phyloP scores from a whole-genome alignment of 345 rosid genomes.

The Moringa oleifera region DNA sequence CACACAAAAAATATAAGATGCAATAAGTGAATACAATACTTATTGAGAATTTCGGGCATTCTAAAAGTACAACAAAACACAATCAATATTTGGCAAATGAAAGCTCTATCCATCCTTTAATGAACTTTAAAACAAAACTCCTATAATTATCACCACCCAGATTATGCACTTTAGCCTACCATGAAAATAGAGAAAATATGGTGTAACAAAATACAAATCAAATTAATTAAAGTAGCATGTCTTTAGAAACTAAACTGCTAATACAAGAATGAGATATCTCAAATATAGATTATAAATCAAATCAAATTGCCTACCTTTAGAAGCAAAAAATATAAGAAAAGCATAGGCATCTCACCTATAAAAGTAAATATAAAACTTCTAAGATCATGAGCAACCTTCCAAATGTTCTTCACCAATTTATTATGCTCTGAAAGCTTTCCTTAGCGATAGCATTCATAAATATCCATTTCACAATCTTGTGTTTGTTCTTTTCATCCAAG shows the following conservation, averaged over 20 bases:
- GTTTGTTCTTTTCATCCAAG: slow-evolving; percentile 56
- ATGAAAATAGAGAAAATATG: slow-evolving; percentile 21
- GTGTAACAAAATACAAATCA: slow-evolving; percentile 4
- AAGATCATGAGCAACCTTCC: slow-evolving; percentile 84
- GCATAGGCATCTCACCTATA: slow-evolving; percentile 87
- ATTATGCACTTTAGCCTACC: slow-evolving; percentile 77
- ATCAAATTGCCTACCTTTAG: slow-evolving; percentile 56
- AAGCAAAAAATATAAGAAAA: slow-evolving; percentile 75
- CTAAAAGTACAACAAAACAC: neutral
- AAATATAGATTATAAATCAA: slow-evolving; percentile 3
- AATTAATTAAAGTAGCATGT: neutral
- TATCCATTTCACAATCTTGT: slow-evolving; percentile 61
- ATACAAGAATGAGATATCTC: neutral
- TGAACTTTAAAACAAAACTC: slow-evolving; percentile 66
- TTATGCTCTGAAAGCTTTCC: slow-evolving; percentile 50
- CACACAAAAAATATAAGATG: neutral
- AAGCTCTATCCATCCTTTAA: slow-evolving; percentile 90
- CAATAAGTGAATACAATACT: too few relatives aligned
- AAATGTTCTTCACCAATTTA: slow-evolving; percentile 62
- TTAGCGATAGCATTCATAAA: slow-evolving; percentile 45
- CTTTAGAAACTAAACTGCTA: neutral
- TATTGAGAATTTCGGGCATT: neutral
- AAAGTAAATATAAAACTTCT: slow-evolving; percentile 84
- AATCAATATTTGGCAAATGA: neutral
- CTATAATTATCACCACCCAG: slow-evolving; percentile 88